Conservation (phyloP, 2,329 filamentous ascomycete species). For the Clonostachys byssicola region DNA sequence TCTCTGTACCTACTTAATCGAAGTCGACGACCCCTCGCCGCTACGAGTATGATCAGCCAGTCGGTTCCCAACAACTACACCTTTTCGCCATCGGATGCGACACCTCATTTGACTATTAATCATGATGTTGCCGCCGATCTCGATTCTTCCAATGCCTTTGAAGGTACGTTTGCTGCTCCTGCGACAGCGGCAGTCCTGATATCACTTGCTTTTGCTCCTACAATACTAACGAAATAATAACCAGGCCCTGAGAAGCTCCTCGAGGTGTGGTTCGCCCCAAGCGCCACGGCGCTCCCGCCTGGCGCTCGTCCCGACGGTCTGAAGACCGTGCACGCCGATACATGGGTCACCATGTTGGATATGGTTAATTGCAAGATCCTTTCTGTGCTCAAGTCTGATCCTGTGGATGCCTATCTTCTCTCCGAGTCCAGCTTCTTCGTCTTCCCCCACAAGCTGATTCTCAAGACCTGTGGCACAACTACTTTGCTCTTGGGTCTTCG, state of each 20-base stretch:
- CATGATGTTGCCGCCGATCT: constrained; percentile 88
- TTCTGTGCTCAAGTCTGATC: constrained; percentile 87
- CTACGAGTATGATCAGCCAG: constrained; percentile 68
- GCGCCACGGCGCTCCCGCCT: constrained; percentile 66
- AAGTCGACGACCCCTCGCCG: constrained; percentile 5
- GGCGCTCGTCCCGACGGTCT: constrained; percentile 71
- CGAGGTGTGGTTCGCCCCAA: constrained; percentile 95
- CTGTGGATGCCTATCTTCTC: constrained; percentile 92
- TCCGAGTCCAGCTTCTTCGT: constrained; percentile 99
- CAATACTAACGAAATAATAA: constrained; percentile 27
- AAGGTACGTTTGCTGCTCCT: constrained; percentile 51
- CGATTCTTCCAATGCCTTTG: constrained; percentile 94
- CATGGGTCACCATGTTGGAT: constrained; percentile 96
- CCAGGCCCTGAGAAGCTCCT: constrained; percentile 85
- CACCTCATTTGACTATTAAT: constrained; percentile 93
- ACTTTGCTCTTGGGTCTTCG: constrained; percentile 87
- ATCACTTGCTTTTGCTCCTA: neutral
- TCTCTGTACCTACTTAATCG: no score
- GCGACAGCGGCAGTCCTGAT: neutral
- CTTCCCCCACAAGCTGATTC: constrained; percentile 97
- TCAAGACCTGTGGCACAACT: constrained; percentile 98
- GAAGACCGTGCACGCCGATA: constrained; percentile 78
- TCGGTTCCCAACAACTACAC: constrained; percentile 78
- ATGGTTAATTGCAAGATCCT: constrained; percentile 98
- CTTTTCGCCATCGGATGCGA: constrained; percentile 76